Evolutionary conservation across 2,329 filamentous ascomycete genomes (phyloP).

Genomic region (Nigrospora sphaerica): DNA sequence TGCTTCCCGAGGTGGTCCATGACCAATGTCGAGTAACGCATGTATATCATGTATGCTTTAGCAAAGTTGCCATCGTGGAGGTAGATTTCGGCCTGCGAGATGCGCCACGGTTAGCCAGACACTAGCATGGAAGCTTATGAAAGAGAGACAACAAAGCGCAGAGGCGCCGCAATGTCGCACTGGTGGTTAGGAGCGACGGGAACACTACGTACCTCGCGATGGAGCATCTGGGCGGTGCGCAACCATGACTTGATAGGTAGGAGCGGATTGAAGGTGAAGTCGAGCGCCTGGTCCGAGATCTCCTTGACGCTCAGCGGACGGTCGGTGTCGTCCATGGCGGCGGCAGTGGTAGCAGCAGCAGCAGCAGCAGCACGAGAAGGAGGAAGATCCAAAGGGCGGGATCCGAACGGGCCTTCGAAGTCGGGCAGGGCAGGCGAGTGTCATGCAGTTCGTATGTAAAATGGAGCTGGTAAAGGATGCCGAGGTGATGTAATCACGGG

Average conservation of each 20-base stretch:
- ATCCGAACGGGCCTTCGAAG: no score
- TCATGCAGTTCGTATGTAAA: no score
- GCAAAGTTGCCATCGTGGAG: constrained; percentile 78
- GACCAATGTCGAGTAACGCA: constrained; percentile 81
- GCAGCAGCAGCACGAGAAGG: no score
- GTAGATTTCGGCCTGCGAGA: constrained; percentile 69
- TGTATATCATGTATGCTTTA: constrained; percentile 85
- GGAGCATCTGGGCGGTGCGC: constrained; percentile 69
- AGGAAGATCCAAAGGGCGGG: no score
- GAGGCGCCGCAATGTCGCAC: not conserved
- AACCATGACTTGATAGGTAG: constrained; percentile 78
- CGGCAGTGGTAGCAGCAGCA: not conserved
- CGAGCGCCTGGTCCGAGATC: constrained; percentile 66
- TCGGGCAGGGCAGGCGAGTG: no score
- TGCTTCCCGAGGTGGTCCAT: constrained; percentile 68
- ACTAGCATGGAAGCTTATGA: no score
- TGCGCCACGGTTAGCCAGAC: not conserved
- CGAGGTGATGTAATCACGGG: no score
- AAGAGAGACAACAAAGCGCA: not conserved
- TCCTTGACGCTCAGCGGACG: constrained; percentile 69
- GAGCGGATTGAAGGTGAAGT: constrained; percentile 72
- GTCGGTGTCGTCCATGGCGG: constrained; percentile 18
- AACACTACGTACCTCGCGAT: constrained; percentile 59
- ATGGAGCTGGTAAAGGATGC: no score
- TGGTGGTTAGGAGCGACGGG: not conserved